These are phyloP conservation scores for Sherardia arvensis DNA, from an alignment of 257 asterid genomes.

Conservation along the genomic window DNA sequence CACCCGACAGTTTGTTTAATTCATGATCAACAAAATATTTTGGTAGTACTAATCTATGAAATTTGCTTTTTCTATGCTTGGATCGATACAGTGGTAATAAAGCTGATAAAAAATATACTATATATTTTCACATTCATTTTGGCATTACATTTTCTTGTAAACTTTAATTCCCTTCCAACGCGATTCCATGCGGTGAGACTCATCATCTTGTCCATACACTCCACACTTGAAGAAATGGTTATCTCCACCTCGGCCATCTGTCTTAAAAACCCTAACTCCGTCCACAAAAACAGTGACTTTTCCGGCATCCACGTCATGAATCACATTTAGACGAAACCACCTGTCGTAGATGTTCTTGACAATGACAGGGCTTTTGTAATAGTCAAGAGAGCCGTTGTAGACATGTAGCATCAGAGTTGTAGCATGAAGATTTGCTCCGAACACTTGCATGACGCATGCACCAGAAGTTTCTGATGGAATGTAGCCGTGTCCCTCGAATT, in stretches of 20 bases:
- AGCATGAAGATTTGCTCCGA: constrained; percentile 20
- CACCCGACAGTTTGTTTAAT: no score
- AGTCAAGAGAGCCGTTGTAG: constrained; percentile 16
- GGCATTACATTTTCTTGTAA: constrained; percentile 12
- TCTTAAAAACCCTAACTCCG: constrained; percentile 10
- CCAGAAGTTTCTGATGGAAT: constrained; percentile 21
- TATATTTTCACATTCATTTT: no score
- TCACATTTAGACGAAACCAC: constrained; percentile 29
- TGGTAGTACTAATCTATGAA: no score
- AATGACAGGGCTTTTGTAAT: constrained; percentile 10
- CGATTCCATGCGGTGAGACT: constrained; percentile 21
- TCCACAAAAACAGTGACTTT: constrained; percentile 16
- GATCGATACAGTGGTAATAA: no score
- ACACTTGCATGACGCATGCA: constrained; percentile 31
- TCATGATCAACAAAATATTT: no score
- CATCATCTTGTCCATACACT: constrained; percentile 20
- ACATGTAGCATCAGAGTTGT: constrained; percentile 32
- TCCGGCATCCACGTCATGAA: constrained; percentile 20
- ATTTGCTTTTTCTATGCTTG: no score
- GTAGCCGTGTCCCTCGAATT: neutral
- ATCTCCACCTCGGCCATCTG: constrained; percentile 19
- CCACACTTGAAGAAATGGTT: constrained; percentile 30
- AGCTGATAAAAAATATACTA: no score
- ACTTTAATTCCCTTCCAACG: constrained; percentile 27
- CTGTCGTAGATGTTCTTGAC: constrained; percentile 13